These are phyloP conservation scores for Xylaria nigripes DNA, from an alignment of 495 filamentous ascomycete genomes.

Conservation along the genomic window DNA sequence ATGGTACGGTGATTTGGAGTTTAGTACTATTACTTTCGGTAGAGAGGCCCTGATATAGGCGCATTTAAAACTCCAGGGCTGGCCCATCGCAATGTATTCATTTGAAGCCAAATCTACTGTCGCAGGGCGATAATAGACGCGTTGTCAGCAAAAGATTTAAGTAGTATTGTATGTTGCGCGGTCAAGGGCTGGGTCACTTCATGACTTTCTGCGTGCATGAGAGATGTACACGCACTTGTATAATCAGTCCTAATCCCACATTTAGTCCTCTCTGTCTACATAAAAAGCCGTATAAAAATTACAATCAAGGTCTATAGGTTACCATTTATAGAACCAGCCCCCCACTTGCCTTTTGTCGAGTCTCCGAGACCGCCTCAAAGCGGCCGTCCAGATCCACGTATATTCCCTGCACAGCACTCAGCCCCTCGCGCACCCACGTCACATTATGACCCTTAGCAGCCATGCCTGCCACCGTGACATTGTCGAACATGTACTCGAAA, in stretches of 20 bases:
- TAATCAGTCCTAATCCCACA: too few species aligned
- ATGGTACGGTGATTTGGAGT: neutral
- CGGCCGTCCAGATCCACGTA: constrained; percentile 43
- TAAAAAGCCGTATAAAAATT: too few species aligned
- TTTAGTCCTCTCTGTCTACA: too few species aligned
- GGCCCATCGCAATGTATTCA: too few species aligned
- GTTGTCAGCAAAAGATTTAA: neutral
- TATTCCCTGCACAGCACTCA: constrained; percentile 60
- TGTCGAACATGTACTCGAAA: constrained; percentile 64
- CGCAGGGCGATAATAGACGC: neutral
- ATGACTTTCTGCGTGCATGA: too few species aligned
- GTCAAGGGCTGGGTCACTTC: too few species aligned
- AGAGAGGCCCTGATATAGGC: neutral
- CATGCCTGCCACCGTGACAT: constrained; percentile 58
- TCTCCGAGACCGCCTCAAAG: constrained; percentile 45
- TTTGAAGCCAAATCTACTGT: neutral
- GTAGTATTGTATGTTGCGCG: neutral
- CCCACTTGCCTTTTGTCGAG: constrained; percentile 57
- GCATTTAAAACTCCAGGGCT: neutral
- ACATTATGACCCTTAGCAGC: constrained; percentile 57
- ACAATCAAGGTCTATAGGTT: too few species aligned
- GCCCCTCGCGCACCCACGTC: constrained; percentile 53
- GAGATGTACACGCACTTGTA: too few species aligned
- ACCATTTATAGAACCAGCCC: constrained; percentile 42
- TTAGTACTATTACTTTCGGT: neutral